phyloP scores from a whole-genome alignment of 1,139 yeast species.

The Suhomyces yuchorum region DNA sequence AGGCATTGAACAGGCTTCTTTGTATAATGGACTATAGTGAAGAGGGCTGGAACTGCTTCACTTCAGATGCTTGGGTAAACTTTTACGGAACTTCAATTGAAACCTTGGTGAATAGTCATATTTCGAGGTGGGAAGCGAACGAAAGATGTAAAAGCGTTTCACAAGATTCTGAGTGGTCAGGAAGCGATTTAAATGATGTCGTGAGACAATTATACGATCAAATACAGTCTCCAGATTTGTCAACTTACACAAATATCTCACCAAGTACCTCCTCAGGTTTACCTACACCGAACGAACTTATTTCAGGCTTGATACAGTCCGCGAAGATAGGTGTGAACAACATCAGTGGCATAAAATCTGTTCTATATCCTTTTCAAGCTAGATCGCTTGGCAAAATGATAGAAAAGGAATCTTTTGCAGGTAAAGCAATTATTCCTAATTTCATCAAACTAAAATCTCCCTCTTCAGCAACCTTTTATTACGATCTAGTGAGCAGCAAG shows the following conservation, averaged over 20 bases:
- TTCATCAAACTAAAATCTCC: conserved; percentile 35
- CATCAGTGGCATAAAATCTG: conserved; percentile 52
- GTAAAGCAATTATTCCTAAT: conserved; percentile 45
- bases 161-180: not conserved
- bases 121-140: conserved; percentile 33
- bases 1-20: conserved; percentile 35
- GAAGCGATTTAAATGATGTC: conserved; percentile 19
- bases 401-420: conserved; percentile 47
- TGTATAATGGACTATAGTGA: conserved; percentile 41
- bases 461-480: conserved; percentile 24
- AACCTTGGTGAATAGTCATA: conserved; percentile 27
- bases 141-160: not conserved
- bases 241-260: conserved; percentile 13
- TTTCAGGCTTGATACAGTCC: not conserved
- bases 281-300: conserved; percentile 3
- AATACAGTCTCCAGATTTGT: conserved; percentile 42
- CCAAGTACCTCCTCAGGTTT: not conserved
- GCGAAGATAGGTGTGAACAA: conserved; percentile 4
- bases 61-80: conserved; percentile 1
- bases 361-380: conserved; percentile 57
- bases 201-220: conserved; percentile 39
- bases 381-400: conserved; percentile 62
- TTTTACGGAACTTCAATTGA: not conserved
- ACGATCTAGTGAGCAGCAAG: conserved; percentile 33
- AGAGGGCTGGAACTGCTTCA: conserved; percentile 18